Conservation (phyloP, 768 basidiomycete genomes). For the Termitomyces sp. region DNA sequence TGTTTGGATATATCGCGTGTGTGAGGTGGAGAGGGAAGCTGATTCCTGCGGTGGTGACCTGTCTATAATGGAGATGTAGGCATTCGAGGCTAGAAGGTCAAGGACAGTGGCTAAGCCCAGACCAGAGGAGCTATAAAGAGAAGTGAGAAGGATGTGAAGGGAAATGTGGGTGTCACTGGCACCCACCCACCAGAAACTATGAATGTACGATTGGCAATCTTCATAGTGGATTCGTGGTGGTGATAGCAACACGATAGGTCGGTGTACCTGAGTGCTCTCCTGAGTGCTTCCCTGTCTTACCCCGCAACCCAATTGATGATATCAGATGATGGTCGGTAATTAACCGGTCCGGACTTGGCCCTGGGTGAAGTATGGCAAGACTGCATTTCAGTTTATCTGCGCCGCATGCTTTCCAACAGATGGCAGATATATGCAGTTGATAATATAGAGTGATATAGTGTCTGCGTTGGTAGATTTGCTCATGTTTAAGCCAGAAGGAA, state of each 20-base stretch:
- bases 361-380: too few species aligned
- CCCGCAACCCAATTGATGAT: too few species aligned
- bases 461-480: too few species aligned
- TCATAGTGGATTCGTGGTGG: constrained; percentile 28
- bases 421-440: too few species aligned
- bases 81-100: constrained; percentile 30
- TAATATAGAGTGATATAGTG: too few species aligned
- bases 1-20: background rate
- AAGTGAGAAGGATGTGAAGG: background rate
- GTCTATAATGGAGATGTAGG: background rate
- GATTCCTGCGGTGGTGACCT: background rate
- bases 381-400: too few species aligned
- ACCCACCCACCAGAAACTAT: constrained; percentile 54
- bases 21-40: background rate
- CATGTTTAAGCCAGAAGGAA: too few species aligned
- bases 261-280: background rate
- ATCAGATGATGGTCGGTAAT: too few species aligned
- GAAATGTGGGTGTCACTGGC: constrained; percentile 8
- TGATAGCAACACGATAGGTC: background rate
- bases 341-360: too few species aligned
- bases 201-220: constrained; percentile 45
- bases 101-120: constrained; percentile 49
- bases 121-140: constrained; percentile 41
- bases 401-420: too few species aligned
- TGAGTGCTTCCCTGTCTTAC: too few species aligned